Evolutionary conservation across 1,284 basidiomycete genomes (phyloP), one percentile per base, ranked within the genome.

Genomic region (Chalciporus piperatoides): DNA sequence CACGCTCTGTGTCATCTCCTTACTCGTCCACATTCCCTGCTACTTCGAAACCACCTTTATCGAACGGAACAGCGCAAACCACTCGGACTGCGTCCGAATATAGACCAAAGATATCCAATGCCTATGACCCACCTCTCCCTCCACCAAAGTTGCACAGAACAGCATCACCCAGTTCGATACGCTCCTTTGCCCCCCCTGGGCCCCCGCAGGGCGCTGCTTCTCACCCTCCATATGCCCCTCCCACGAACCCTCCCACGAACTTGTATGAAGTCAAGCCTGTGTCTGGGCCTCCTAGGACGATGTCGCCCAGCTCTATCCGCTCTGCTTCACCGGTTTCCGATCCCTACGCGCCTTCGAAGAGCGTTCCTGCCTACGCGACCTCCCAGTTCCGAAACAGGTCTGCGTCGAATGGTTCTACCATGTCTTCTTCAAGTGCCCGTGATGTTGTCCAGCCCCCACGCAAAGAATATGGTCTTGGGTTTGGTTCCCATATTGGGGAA

Each of bases 121-220:
- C 89, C 1, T 91, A 90, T 58, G 88, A 91, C 56, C 88, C 88
- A 12, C 88, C 88, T 23, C 77, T 91, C 48, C 82, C 80, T 17
- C 72, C 77, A 5, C 71, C 74, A 15, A 80, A 77, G 59, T 68
- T 73, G 12, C 59, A 60, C 28, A 62, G 64, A 38, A 53, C 60
- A 7, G 30, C 50, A 4, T 69, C 64, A 23, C 64, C 64, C 15
- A 56, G 40, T 23, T 57, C 60, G 17, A 24, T 67, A 15, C 68
- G 63, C 38, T 54, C 61, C 21, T 35, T 35, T 11, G 21, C 50
- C 30, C 58, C 48, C 32, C 33, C 56, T 11, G 21, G 51, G 33
- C 58, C 48, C 32, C 33, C 56, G 11, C 58, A 60, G 9, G 53
- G 49, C n/a, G 9, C 44, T 23, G 19, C 44, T 40, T 46, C 54